phyloP scores from a whole-genome alignment of 306 rosid genomes.

The Luffa aegyptiaca region DNA sequence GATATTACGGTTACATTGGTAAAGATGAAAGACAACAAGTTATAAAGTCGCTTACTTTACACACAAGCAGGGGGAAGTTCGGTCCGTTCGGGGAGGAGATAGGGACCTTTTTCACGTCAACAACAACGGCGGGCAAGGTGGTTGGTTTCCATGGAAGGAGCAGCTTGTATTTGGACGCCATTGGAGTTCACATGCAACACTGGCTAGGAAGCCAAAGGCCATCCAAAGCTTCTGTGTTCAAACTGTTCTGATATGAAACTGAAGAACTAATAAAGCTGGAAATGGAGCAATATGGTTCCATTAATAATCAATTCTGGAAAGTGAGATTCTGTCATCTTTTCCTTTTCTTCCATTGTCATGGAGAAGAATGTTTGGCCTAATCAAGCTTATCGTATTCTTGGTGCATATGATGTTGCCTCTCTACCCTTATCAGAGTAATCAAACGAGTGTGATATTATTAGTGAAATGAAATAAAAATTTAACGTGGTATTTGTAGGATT shows the following conservation, averaged over 20 bases:
- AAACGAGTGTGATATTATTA: not conserved
- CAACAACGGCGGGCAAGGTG: conserved; percentile 74
- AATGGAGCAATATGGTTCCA: not conserved
- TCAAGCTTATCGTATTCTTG: not conserved
- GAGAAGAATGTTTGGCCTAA: not conserved
- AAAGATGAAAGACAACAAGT: conserved; percentile 34
- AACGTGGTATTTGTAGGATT: not conserved
- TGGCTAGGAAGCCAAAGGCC: conserved; percentile 76
- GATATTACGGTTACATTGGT: conserved; percentile 49
- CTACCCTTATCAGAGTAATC: not conserved
- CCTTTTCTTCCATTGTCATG: not conserved
- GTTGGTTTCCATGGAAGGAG: conserved; percentile 55
- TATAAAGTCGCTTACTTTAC: conserved; percentile 62
- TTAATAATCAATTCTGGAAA: not conserved
- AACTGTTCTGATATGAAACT: conserved; percentile 30
- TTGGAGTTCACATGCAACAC: conserved; percentile 92
- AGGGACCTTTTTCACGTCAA: conserved; percentile 83
- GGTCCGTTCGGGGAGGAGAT: conserved; percentile 89
- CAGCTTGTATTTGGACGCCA: conserved; percentile 83
- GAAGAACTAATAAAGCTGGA: not conserved
- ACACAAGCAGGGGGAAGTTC: conserved; percentile 65
- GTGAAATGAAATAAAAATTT: not conserved
- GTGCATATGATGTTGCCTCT: not conserved
- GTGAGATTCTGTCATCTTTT: not conserved
- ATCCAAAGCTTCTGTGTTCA: conserved; percentile 50